Conservation (phyloP, 495 filamentous ascomycete genomes). For the Penicillium cinerascens region DNA sequence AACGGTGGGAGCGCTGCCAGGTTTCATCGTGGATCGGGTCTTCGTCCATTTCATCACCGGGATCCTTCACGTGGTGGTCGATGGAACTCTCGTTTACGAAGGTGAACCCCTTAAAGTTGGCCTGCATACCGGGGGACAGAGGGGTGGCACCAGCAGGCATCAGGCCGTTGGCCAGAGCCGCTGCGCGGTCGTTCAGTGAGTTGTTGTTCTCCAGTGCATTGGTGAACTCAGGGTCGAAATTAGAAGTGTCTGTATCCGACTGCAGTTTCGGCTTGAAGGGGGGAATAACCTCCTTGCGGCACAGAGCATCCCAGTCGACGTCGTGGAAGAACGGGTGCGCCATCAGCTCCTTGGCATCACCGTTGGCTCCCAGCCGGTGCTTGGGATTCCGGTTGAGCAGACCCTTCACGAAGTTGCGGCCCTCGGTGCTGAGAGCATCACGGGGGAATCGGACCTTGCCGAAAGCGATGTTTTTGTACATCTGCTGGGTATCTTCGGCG, state of each 20-base stretch:
- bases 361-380: conserved; percentile 85
- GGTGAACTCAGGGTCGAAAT: conserved; percentile 98
- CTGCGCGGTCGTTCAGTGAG: conserved; percentile 85
- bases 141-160: conserved; percentile 78
- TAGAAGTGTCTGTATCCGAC: conserved; percentile 91
- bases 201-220: conserved; percentile 69
- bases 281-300: conserved; percentile 88
- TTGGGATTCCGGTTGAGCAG: conserved; percentile 95
- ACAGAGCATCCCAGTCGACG: conserved; percentile 83
- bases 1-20: conserved; percentile 38
- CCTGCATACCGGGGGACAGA: conserved; percentile 89
- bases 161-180: conserved; percentile 67
- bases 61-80: conserved; percentile 77
- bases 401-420: conserved; percentile 96
- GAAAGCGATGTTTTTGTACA: conserved; percentile 99
- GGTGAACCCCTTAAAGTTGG: conserved; percentile 97
- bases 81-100: conserved; percentile 97
- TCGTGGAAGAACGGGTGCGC: conserved; percentile 91
- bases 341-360: conserved; percentile 93
- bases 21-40: conserved; percentile 57
- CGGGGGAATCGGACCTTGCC: conserved; percentile 96
- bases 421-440: conserved; percentile 89
- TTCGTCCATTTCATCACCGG: conserved; percentile 67
- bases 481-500: conserved; percentile 97
- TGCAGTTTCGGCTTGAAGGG: conserved; percentile 98